Evolutionary conservation across 2,329 filamentous ascomycete genomes (phyloP), one percentile per base, ranked within the genome.

Genomic region (Thyridium curvatum): DNA sequence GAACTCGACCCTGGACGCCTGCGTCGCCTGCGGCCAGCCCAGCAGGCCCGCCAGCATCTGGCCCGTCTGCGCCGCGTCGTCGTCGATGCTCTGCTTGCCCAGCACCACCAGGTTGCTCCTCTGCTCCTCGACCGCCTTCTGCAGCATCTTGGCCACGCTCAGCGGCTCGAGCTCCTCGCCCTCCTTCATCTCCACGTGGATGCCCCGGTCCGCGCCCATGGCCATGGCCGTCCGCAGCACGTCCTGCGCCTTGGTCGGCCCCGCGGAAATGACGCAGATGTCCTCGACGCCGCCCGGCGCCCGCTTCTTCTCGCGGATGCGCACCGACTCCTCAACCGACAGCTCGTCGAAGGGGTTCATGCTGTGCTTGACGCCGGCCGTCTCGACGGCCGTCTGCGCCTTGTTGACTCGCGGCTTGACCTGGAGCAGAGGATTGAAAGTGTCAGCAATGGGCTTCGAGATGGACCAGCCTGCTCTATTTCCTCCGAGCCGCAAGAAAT

Each of bases 291-390:
- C 82, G 47, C 77, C 71, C 14, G 80, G 75, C 14, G 79, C 79
- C 40, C 67, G 64, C 64, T 86, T 85, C 71, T 86, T 85, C 64
- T 97, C 91, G 63, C 93, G 90, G 59, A 98, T 84, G 31, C 87
- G 88, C 37, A 96, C 86, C 37, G 90, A 87, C 71, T 97, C 93
- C 69, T 98, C 93, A 63, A 98, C 82, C 32, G 89, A 94, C 56
- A 98, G 86, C 65, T 98, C 93, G 72, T 98, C 93, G 68, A 98
- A 98, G 15, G 93, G 93, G 74, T 97, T 98, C 79, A 98, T 91
- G 61, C 84, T 90, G 76, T 97, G 91, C 69, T 97, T 97, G 57
- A 97, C 89, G 51, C 86, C 86, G 48, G 83, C 75, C 40, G 86
- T 95, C 68, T 96, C 91, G 66, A 98, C 84, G 58, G 81, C 91